Evolutionary conservation across 73 alveolate genomes (phyloP), one percentile per base, ranked within the genome.

Genomic region (Uronychia setigera): DNA sequence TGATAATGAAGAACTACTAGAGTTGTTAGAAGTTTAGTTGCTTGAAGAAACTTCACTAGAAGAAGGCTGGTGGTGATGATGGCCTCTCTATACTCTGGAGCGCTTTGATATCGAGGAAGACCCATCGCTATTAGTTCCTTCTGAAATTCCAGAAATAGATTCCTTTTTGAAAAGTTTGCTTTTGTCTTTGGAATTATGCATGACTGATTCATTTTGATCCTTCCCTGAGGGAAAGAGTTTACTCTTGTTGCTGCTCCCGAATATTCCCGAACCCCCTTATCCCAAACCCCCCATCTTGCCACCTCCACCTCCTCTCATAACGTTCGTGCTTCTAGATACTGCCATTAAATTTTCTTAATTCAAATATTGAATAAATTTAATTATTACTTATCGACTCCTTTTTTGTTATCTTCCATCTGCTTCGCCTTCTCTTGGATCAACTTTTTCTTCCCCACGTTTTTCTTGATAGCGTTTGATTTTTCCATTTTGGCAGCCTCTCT

Each of bases 391-490:
- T n/a, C n/a, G n/a, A n/a, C n/a, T n/a, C n/a, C n/a, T n/a, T n/a
- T n/a, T n/a, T n/a, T n/a, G n/a, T n/a, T n/a, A n/a, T n/a, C n/a
- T n/a, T n/a, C n/a, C n/a, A n/a, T n/a, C n/a, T n/a, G n/a, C 79
- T 67, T 67, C 13, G 28, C 79, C 31, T 67, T 5, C 5, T 67
- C 79, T 67, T n/a, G 32, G 5, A 67, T 67, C 0, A 35, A 28
- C 58, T 80, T 80, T 32, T 87, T 87, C 78, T 87, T 87, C 33
- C 93, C 93, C 26, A 76, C 46, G 34, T 76, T 87, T 74, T 87
- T 87, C 81, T 80, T 87, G 1, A 87, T 80, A 1, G 80, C 81
- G 1, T 76, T 58, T 80, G 80, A 76, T 60, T 87, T 87, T 76
- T 87, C 93, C 0, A 59, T 76, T 27, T 57, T 33, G 25, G 93